Conservation (phyloP, 768 basidiomycete species). For the Podaxis sp. region DNA sequence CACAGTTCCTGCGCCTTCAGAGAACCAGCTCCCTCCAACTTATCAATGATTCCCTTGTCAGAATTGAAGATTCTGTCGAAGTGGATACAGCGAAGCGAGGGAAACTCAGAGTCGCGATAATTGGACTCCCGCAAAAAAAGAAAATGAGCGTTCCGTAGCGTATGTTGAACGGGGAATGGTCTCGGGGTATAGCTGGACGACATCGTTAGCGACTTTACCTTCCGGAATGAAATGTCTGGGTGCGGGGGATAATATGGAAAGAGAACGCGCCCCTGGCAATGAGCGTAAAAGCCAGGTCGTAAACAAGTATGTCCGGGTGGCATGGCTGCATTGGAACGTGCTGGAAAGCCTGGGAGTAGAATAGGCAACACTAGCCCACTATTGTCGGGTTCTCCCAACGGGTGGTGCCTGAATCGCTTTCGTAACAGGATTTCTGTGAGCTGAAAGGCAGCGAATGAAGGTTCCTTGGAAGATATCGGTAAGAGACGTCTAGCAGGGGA, state of each 20-base stretch:
- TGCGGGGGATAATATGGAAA: constrained; percentile 1
- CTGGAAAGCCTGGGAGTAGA: constrained; percentile 9
- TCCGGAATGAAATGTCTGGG: not conserved
- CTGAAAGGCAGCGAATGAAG: constrained; percentile 18
- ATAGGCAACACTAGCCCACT: constrained; percentile 16
- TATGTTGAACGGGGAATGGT: not conserved
- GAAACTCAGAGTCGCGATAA: not conserved
- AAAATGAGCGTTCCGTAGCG: not conserved
- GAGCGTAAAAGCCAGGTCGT: constrained; percentile 9
- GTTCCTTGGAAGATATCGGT: constrained; percentile 18
- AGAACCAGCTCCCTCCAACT: not conserved
- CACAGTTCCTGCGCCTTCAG: not conserved
- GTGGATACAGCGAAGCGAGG: not conserved
- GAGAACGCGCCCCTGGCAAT: not conserved
- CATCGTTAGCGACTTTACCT: not conserved
- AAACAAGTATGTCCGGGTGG: not conserved
- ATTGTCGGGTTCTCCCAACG: constrained; percentile 15
- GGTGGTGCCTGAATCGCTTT: constrained; percentile 14
- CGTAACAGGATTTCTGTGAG: constrained; percentile 16
- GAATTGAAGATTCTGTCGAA: not conserved
- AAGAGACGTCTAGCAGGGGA: constrained; percentile 16
- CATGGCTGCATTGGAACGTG: not conserved
- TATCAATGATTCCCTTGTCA: not conserved
- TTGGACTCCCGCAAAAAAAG: not conserved
- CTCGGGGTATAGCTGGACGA: not conserved